Percentiles rank a stretch among this genome's conserved stretches.
Evolutionary conservation across 1,139 yeast genomes (phyloP).

Genomic region (Protomyces inundatus): DNA sequence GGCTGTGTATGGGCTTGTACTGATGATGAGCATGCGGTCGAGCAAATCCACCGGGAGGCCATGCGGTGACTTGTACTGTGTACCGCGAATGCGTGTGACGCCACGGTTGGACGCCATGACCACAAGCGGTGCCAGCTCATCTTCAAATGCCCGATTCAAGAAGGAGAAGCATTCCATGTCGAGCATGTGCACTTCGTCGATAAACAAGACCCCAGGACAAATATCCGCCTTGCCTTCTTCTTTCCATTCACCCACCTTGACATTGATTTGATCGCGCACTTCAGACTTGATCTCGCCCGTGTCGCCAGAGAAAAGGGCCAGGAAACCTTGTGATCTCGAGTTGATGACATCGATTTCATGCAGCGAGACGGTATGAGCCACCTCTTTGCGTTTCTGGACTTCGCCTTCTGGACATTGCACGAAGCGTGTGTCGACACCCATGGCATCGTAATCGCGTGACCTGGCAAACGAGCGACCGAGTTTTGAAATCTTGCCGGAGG

Average conservation of each 20-base stretch:
- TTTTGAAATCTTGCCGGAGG: conserved; percentile 88
- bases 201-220: conserved; percentile 95
- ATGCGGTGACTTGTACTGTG: conserved; percentile 90
- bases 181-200: conserved; percentile 98
- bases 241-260: conserved; percentile 97
- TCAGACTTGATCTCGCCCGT: conserved; percentile 96
- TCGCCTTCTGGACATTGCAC: conserved; percentile 99
- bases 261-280: conserved; percentile 93
- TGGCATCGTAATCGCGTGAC: conserved; percentile 96
- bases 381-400: conserved; percentile 88
- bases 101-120: conserved; percentile 99
- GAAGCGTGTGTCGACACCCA: conserved; percentile 97
- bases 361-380: conserved; percentile 89
- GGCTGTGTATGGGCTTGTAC: conserved; percentile 68
- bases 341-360: conserved; percentile 98
- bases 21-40: conserved; percentile 89
- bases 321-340: conserved; percentile 94
- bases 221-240: conserved; percentile 99
- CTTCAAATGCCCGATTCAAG: conserved; percentile 92
- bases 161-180: conserved; percentile 96
- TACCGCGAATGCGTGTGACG: conserved; percentile 83
- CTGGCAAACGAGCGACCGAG: conserved; percentile 93
- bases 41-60: conserved; percentile 92
- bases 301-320: conserved; percentile 93
- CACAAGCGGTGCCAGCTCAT: conserved; percentile 93